These are phyloP conservation scores for Thermomucor indicae-seudaticae DNA, from an alignment of 371 early-diverging fungal species.

Conservation along the genomic window DNA sequence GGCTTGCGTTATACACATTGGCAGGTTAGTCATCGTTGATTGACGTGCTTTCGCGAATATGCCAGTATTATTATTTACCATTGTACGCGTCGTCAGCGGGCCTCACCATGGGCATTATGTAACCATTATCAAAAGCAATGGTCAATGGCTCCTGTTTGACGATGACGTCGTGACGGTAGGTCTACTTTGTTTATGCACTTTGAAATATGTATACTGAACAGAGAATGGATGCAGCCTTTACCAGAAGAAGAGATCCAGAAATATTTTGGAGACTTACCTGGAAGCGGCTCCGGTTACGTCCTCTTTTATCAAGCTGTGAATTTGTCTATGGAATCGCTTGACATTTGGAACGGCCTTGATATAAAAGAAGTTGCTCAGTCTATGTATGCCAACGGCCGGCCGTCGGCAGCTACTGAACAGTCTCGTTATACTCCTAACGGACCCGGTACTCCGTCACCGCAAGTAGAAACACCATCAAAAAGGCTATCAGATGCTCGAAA, in stretches of 20 bases:
- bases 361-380: slow-evolving; percentile 2
- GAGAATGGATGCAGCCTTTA: slow-evolving; percentile 41
- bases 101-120: slow-evolving; percentile 98
- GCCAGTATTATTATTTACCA: too few relatives aligned
- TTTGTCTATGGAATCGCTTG: slow-evolving; percentile 35
- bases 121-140: slow-evolving; percentile 80
- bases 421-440: not conserved
- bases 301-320: slow-evolving; percentile 72
- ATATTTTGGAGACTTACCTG: slow-evolving; percentile 80
- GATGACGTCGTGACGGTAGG: slow-evolving; percentile 87
- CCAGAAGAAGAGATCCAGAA: slow-evolving; percentile 77
- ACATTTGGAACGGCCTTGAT: slow-evolving; percentile 19
- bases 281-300: slow-evolving; percentile 80
- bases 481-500: not conserved
- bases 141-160: slow-evolving; percentile 92
- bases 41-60: not conserved
- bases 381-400: slow-evolving; percentile 11
- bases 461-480: slow-evolving; percentile 1
- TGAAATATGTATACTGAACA: not conserved
- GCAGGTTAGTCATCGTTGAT: slow-evolving; percentile 49
- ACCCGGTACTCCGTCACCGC: not conserved
- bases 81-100: slow-evolving; percentile 51
- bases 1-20: slow-evolving; percentile 93
- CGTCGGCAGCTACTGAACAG: slow-evolving; percentile 1
- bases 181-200: not conserved